Conservation (phyloP, 108 stramenopile species). For the Pelagomonas calceolata region DNA sequence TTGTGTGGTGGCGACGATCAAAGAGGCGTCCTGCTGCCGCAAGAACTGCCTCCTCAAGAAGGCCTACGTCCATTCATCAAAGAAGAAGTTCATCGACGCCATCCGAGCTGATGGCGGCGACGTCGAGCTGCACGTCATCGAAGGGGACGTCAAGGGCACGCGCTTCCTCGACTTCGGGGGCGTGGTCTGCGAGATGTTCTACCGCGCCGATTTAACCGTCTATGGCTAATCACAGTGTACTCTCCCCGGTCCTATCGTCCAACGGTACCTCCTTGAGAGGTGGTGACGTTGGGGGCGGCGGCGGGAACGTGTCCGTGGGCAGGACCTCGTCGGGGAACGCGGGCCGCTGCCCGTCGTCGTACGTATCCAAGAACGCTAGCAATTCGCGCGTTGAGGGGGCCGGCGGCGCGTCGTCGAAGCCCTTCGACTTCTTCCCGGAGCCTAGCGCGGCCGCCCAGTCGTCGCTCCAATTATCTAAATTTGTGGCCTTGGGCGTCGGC, state of each 20-base stretch:
- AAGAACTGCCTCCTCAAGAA: slow-evolving; percentile 1
- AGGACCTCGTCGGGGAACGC: no score
- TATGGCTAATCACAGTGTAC: not conserved
- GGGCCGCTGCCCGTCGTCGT: not conserved
- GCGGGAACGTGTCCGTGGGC: no score
- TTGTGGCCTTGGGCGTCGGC: not conserved
- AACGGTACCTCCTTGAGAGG: no score
- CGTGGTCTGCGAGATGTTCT: slow-evolving; percentile 1
- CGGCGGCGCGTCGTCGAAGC: no score
- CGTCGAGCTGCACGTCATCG: not conserved
- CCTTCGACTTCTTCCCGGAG: no score
- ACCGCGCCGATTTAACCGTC: slow-evolving; percentile 1
- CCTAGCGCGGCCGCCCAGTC: no score
- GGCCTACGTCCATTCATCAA: not conserved
- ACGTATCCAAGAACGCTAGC: not conserved
- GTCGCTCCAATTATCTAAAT: not conserved
- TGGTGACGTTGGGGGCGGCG: no score
- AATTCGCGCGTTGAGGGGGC: not conserved
- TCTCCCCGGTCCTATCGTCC: no score
- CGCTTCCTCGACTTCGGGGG: not conserved
- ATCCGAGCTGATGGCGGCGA: not conserved
- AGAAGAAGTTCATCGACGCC: slow-evolving; percentile 1
- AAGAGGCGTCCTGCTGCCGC: not conserved
- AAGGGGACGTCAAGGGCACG: not conserved
- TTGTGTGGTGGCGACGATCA: not conserved